Evolutionary conservation across 2,329 filamentous ascomycete species (phyloP), one percentile per base, ranked within the genome.

Genomic region (Pyricularia sp.): DNA sequence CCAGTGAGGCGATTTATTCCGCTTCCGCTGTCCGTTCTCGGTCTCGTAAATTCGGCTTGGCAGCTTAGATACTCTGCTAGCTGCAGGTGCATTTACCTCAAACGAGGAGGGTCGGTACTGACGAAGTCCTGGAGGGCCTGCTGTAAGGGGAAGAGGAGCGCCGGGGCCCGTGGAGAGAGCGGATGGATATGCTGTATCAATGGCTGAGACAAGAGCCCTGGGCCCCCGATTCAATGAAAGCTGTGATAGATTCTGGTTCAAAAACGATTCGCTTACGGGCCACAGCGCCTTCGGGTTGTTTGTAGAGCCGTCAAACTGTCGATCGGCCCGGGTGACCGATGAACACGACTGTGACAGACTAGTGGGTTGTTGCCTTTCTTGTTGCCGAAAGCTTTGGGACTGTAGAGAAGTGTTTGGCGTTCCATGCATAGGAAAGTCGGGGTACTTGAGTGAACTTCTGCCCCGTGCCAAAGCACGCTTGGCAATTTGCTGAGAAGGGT

Each of bases 41-140:
- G 24, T 16, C 22, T 57, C 53, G 10, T 13, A 13, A 22, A 16
- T 5, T 12, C 22, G 2, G 53, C 3, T 57, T 10, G 53, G 53
- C 53, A 12, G 24, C 4, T 19, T 26, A 57, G 53, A 12, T 12
- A 4, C 22, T 2, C 12, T 10, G 24, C 24, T 57, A n/a, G 53
- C 53, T 12, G 53, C 53, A 57, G 12, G 10, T 24, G 53, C 22
- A 57, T 57, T 57, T 12, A 13, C 4, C 31, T 81, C 78, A 40
- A 79, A 74, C 2, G 76, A 76, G 28, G 76, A 75, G n/a, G 79
- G 74, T 24, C 75, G 78, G 68, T 78, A 78, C 65, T 81, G 79
- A 57, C 82, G 78, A 66, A 81, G 79, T 24, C 82, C 82, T 13
- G 82, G 82, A 57, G 82, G 82, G 1, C 82, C 82, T 31, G 82